A percentile compares a stretch with the other conserved stretches of the same genome.
These are phyloP conservation scores for Nemania sp. DNA, from an alignment of 2,329 filamentous ascomycete genomes.

Conservation along the genomic window DNA sequence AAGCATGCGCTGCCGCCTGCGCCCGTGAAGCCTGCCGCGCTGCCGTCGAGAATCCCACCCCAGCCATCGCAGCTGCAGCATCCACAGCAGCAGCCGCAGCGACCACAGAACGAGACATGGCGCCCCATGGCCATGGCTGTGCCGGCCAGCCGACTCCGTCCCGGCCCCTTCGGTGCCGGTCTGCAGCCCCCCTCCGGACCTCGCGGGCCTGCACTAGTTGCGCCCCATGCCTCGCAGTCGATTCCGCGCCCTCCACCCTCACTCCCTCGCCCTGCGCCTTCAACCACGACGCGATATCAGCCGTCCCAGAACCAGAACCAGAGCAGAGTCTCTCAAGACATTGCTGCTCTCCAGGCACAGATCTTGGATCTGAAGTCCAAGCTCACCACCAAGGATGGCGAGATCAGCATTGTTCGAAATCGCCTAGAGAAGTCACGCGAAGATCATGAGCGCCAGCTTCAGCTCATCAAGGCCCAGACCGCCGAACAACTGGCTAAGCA, in stretches of 20 bases:
- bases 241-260: constrained; percentile 37
- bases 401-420: constrained; percentile 73
- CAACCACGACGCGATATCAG: constrained; percentile 42
- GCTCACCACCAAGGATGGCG: constrained; percentile 66
- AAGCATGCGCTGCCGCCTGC: constrained; percentile 39
- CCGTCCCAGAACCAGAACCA: constrained; percentile 38
- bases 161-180: constrained; percentile 25
- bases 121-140: constrained; percentile 29
- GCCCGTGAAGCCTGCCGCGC: constrained; percentile 8
- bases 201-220: constrained; percentile 5
- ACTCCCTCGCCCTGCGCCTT: constrained; percentile 35
- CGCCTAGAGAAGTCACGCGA: constrained; percentile 66
- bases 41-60: constrained; percentile 13
- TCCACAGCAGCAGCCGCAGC: constrained; percentile 1
- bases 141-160: constrained; percentile 31
- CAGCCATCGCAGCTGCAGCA: constrained; percentile 23
- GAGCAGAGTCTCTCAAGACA: constrained; percentile 39
- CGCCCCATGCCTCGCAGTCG: constrained; percentile 26
- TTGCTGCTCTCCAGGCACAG: constrained; percentile 55
- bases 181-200: constrained; percentile 21
- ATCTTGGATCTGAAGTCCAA: constrained; percentile 58
- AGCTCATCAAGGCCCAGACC: constrained; percentile 63
- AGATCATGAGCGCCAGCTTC: constrained; percentile 65
- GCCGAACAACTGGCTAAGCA: constrained; percentile 66
- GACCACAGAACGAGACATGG: constrained; percentile 24